A percentile compares a stretch with the other conserved stretches of the same genome.
Evolutionary conservation across 2,329 filamentous ascomycete genomes (phyloP).

Genomic region (Ophiosphaerella narmari): DNA sequence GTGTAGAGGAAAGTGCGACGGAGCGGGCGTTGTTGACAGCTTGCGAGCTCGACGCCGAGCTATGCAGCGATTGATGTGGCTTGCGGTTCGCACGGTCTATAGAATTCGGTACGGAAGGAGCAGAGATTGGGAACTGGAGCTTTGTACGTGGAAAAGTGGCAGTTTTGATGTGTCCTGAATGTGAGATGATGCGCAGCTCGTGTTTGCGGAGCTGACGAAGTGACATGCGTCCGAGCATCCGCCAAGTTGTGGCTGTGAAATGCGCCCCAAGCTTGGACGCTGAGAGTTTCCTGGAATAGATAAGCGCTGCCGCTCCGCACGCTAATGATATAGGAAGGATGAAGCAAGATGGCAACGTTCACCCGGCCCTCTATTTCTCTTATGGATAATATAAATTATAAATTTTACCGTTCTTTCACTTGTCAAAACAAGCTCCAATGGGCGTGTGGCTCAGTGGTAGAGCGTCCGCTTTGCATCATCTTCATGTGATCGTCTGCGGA

Average conservation of each 20-base stretch:
- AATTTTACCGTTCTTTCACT: not conserved
- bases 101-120: not conserved
- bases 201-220: slow-evolving; percentile 28
- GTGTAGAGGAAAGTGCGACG: slow-evolving; percentile 3
- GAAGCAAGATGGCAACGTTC: no score
- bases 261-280: not conserved
- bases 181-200: slow-evolving; percentile 16
- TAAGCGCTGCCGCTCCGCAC: no score
- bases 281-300: no score
- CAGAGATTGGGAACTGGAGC: not conserved
- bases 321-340: no score
- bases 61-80: slow-evolving; percentile 7
- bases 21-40: slow-evolving; percentile 23
- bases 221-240: slow-evolving; percentile 18
- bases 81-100: not conserved
- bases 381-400: not conserved
- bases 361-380: no score
- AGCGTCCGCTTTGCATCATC: slow-evolving; percentile 46
- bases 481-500: slow-evolving; percentile 3
- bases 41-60: slow-evolving; percentile 18
- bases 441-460: slow-evolving; percentile 47
- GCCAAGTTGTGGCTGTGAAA: slow-evolving; percentile 26
- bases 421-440: slow-evolving; percentile 4
- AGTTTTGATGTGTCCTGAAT: slow-evolving; percentile 16
- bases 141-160: not conserved